Percentiles rank a stretch among this genome's conserved stretches.
phyloP scores from a whole-genome alignment of 2,329 filamentous ascomycete genomes.

The Capronia americana region DNA sequence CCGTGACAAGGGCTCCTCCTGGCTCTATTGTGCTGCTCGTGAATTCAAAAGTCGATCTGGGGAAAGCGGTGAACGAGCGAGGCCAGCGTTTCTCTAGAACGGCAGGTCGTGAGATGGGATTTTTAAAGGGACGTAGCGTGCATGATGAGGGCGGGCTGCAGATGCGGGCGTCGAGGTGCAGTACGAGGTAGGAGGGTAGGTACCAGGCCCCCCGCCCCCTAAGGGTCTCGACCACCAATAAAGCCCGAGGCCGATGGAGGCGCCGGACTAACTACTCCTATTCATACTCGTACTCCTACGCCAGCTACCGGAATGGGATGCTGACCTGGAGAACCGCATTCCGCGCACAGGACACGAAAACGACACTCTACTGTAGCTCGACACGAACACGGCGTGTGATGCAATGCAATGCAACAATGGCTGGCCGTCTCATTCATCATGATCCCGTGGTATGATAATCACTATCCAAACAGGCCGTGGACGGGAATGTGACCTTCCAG shows the following conservation, averaged over 20 bases:
- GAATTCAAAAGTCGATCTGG: not conserved
- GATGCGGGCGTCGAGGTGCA: not conserved
- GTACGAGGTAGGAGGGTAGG: too few relatives aligned
- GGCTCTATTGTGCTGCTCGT: not conserved
- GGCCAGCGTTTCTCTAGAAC: not conserved
- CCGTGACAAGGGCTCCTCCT: not conserved
- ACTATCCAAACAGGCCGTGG: not conserved
- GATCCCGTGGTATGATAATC: not conserved
- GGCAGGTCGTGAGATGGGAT: not conserved
- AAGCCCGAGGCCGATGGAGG: not conserved
- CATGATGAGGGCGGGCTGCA: not conserved
- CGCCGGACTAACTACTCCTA: too few relatives aligned
- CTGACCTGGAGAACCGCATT: not conserved
- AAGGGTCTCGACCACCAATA: not conserved
- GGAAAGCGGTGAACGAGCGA: too few relatives aligned
- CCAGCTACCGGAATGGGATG: conserved; percentile 3
- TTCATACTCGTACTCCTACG: too few relatives aligned
- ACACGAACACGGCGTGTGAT: not conserved
- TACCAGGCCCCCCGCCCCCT: not conserved
- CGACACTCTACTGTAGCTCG: not conserved
- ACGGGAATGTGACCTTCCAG: too few relatives aligned
- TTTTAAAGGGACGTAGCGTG: not conserved
- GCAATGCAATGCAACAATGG: not conserved
- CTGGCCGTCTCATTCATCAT: not conserved
- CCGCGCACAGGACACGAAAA: not conserved